Evolutionary conservation across 2,329 filamentous ascomycete species (phyloP).

Genomic region (Mariannaea sp.): DNA sequence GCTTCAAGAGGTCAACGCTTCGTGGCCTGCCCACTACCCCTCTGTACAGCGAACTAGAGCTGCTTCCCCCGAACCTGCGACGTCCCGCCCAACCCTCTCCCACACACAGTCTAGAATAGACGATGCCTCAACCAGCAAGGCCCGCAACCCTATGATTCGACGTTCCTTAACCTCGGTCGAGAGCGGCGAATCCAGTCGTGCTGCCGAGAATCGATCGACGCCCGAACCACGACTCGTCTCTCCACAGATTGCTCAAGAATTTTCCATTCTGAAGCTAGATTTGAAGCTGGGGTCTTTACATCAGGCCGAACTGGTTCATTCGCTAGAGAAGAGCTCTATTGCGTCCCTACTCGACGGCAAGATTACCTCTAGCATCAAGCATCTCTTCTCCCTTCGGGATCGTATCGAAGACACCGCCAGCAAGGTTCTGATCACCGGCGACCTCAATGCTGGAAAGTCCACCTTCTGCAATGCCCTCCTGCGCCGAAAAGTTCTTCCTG

Average conservation of each 20-base stretch:
- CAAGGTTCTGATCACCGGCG: constrained; percentile 94
- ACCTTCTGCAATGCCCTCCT: constrained; percentile 98
- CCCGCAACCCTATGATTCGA: constrained; percentile 58
- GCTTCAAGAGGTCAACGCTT: constrained; percentile 85
- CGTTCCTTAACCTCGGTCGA: constrained; percentile 76
- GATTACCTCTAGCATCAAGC: constrained; percentile 90
- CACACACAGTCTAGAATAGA: constrained; percentile 66
- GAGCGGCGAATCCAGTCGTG: constrained; percentile 71
- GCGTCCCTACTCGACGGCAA: constrained; percentile 91
- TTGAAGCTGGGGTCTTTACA: constrained; percentile 85
- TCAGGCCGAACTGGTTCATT: constrained; percentile 91
- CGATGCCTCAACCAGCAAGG: constrained; percentile 48
- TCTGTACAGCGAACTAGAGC: constrained; percentile 70
- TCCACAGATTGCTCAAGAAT: constrained; percentile 92
- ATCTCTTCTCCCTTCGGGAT: constrained; percentile 83
- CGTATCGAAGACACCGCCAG: constrained; percentile 97
- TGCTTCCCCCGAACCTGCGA: constrained; percentile 49
- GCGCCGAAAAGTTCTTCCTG: constrained; percentile 87
- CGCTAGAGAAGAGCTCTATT: constrained; percentile 88
- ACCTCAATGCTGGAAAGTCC: constrained; percentile 96
- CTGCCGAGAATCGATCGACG: constrained; percentile 63
- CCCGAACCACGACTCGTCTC: constrained; percentile 84
- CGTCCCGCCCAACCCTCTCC: constrained; percentile 64
- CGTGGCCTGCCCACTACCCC: constrained; percentile 95
- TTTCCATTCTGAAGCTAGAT: constrained; percentile 93